Evolutionary conservation across 1,284 basidiomycete species (phyloP), one percentile per base, ranked within the genome.

Genomic region (Cystobasidium pallidum): DNA sequence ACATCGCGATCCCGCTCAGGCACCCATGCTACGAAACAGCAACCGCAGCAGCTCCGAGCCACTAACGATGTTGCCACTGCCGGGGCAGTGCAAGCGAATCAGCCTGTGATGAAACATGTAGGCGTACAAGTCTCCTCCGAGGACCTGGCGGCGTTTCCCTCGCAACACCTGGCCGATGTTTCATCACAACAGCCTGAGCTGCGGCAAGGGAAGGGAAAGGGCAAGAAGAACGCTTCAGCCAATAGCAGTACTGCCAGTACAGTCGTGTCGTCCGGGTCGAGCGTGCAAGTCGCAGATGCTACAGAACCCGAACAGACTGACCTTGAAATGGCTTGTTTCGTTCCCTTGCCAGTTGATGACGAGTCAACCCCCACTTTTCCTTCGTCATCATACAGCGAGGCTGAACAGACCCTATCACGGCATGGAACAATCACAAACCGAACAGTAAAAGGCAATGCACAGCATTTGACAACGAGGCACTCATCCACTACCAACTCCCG

Each of bases 51-150:
- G 39, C 58, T 39, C 15, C 30, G 43, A 3, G 28, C 58, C 7
- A 21, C 39, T 15, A 21, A 36, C 24, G 11, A n/a, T 7, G 58
- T 17, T n/a, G 15, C 36, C 15, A 32, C 19, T 36, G n/a, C 30
- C n/a, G 26, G 30, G 6, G 54, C 10, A 6, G 10, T 19, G 28
- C 54, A 57, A 57, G 54, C 28, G 28, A 57, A n/a, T 57, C 28
- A 57, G 54, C 30, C 32, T n/a, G 58, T 61, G 17, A 43, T 61
- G 39, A 61, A 61, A 21, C 13, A 43, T 61, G 24, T 61, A 11
- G 58, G 58, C 39, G 32, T 61, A 34, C 54, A 57, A 57, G 54
- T 57, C 19, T 57, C 54, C 4, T 10, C 21, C 15, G 30, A 57
- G 1, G 54, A 57, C 19, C 19, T 57, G 6, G 10, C 13, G 13